phyloP scores from a whole-genome alignment of 2,329 filamentous ascomycete genomes.

The Zasmidium angulare region DNA sequence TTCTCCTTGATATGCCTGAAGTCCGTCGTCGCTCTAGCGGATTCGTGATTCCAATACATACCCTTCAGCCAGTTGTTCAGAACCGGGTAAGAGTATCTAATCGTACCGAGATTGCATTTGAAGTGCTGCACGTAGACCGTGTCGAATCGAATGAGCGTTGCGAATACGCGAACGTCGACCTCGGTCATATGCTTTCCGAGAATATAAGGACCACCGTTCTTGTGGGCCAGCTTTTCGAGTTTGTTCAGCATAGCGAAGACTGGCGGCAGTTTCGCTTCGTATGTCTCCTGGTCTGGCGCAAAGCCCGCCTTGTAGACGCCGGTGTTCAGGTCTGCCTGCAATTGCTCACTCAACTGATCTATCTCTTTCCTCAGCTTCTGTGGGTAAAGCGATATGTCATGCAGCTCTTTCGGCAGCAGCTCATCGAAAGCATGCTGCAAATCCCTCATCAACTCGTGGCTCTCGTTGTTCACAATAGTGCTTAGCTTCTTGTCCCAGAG shows the following conservation, averaged over 20 bases:
- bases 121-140: constrained; percentile 65
- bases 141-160: constrained; percentile 61
- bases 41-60: constrained; percentile 57
- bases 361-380: constrained; percentile 48
- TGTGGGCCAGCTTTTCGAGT: constrained; percentile 51
- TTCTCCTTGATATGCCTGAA: constrained; percentile 70
- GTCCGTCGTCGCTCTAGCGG: constrained; percentile 60
- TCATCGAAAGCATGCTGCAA: constrained; percentile 58
- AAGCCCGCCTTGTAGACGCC: constrained; percentile 64
- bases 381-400: constrained; percentile 55
- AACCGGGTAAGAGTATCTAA: constrained; percentile 59
- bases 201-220: constrained; percentile 55
- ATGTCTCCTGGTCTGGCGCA: constrained; percentile 54
- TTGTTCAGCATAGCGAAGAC: constrained; percentile 62
- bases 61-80: constrained; percentile 61
- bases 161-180: constrained; percentile 58
- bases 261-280: constrained; percentile 54
- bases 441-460: constrained; percentile 57
- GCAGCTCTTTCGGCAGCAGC: constrained; percentile 45
- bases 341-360: constrained; percentile 54
- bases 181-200: constrained; percentile 59
- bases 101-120: constrained; percentile 63
- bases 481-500: constrained; percentile 61
- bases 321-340: constrained; percentile 57
- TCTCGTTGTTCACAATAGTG: constrained; percentile 63